Conservation (phyloP, 2,329 filamentous ascomycete genomes). For the Knufia petricola region DNA sequence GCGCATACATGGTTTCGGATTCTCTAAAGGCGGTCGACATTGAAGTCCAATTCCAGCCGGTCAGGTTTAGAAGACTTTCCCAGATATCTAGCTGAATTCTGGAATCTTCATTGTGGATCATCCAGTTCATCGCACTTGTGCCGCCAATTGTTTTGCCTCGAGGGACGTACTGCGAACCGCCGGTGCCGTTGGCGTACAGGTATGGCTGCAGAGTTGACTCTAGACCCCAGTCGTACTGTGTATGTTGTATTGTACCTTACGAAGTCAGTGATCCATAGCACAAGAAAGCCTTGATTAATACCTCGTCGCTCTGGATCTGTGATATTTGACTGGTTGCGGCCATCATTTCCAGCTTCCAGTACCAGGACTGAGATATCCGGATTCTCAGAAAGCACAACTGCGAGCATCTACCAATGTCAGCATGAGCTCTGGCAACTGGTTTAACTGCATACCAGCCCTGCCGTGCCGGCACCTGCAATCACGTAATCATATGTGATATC, state of each 20-base stretch:
- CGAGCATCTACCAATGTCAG: neutral
- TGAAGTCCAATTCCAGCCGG: constrained; percentile 1
- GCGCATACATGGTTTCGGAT: neutral
- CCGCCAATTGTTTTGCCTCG: constrained; percentile 1
- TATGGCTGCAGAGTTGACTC: neutral
- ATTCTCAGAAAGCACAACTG: neutral
- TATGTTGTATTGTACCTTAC: neutral
- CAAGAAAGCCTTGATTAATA: too few relatives aligned
- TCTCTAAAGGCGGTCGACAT: neutral
- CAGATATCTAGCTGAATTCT: constrained; percentile 10
- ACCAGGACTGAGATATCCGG: neutral
- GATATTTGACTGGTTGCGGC: neutral
- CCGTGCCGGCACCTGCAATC: neutral
- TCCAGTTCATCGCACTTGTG: neutral
- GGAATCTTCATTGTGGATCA: constrained; percentile 14
- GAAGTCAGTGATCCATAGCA: too few relatives aligned
- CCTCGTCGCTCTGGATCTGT: neutral
- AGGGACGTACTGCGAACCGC: neutral
- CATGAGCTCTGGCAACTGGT: too few relatives aligned
- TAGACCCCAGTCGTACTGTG: neutral
- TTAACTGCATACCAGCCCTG: neutral
- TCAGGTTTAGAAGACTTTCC: constrained; percentile 17
- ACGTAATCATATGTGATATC: neutral
- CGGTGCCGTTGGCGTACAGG: neutral
- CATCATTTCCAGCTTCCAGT: neutral